Evolutionary conservation across 805 yeast species (phyloP), one percentile per base, ranked within the genome.

Genomic region (Starmerella riodocensis): DNA sequence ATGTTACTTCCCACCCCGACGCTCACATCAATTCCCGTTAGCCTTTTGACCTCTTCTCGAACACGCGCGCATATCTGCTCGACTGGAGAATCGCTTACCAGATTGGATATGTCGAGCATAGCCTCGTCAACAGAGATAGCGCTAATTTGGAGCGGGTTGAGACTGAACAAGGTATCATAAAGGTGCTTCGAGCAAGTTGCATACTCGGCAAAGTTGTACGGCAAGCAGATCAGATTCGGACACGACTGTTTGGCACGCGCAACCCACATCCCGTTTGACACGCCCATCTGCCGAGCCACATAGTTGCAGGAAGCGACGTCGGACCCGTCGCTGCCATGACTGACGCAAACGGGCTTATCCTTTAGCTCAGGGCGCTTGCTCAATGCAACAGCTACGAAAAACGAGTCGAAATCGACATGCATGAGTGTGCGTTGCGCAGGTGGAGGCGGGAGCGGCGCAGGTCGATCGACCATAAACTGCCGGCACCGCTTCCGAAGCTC

Each of bases 71-170:
- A 40, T 19, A 42, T 31, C 4, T 34, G 45, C 29, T 33, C 31
- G 4, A 48, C 45, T 1, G 39, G 21, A 4, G n/a, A 13, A 4
- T 25, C 37, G 6, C 18, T 2, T 7, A 34, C 32, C 3, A 46
- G 31, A 0, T 67, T 50, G 0, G 76, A 61, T 1, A 78, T 65
- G 50, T 83, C 93, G 8, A 83, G 54, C n/a, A 91, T 60, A 0
- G 85, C 94, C 54, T 91, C 98, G 57, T 91, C 97, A 3, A 91
- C 76, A 45, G 93, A 84, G 1, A 91, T 82, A 0, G 97, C 97
- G 23, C 76, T 65, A 2, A 85, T 71, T 14, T 51, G 49, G 43
- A 58, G 58, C 21, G 67, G 62, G 0, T 62, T 53, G n/a, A 66
- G 52, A 0, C 61, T 56, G 1, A 73, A 41, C 34, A 91, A 59